Percentiles rank a stretch among this genome's conserved stretches.
phyloP scores from a whole-genome alignment of 805 yeast genomes.

The Kuraishia hungarica region DNA sequence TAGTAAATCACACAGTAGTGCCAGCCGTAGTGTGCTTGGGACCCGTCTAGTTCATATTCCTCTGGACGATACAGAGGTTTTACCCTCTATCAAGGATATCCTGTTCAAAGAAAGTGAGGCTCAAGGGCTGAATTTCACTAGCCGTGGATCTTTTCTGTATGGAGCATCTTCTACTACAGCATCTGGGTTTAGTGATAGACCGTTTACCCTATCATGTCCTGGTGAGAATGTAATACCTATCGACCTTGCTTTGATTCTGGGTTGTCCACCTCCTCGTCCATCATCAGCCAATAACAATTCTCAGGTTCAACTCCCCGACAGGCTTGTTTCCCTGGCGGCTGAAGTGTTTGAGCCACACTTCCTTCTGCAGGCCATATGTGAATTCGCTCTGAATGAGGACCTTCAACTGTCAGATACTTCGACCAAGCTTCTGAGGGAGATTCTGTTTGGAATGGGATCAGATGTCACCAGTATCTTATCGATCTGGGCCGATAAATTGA shows the following conservation, averaged over 20 bases:
- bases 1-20: background rate
- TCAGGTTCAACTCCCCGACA: background rate
- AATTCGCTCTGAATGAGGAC: background rate
- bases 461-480: background rate
- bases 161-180: background rate
- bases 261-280: background rate
- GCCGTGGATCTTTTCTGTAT: background rate
- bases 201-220: background rate
- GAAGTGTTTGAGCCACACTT: background rate
- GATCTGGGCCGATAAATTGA: background rate
- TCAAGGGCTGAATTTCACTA: background rate
- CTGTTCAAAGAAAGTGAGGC: background rate
- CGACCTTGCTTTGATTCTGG: background rate
- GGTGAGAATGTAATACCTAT: background rate
- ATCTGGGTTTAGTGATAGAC: background rate
- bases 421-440: background rate
- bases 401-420: background rate
- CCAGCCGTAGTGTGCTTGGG: background rate
- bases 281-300: background rate
- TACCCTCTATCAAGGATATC: background rate
- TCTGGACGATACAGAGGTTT: background rate
- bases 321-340: background rate
- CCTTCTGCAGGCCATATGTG: background rate
- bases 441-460: background rate
- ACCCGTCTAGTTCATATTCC: background rate